Evolutionary conservation across 1,284 basidiomycete genomes (phyloP).

Genomic region (Naganishia albida): DNA sequence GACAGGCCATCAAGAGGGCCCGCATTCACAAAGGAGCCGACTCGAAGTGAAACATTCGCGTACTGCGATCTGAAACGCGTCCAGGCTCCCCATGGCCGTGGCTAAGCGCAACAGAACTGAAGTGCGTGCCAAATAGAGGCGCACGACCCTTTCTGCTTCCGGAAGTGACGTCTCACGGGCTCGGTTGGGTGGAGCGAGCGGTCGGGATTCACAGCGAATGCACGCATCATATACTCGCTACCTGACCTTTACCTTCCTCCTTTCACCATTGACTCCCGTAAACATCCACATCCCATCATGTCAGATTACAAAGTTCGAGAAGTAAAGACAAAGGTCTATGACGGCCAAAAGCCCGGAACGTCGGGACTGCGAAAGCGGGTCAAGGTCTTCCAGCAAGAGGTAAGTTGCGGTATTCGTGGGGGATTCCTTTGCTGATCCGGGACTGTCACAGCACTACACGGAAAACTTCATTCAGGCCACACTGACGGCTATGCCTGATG

Average conservation of each 20-base stretch:
- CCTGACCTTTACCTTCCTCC: background rate
- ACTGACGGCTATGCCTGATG: constrained; percentile 77
- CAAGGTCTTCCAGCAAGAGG: constrained; percentile 87
- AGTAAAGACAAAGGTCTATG: constrained; percentile 34
- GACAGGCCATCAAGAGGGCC: background rate
- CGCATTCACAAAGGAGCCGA: too few species aligned
- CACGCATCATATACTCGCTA: too few species aligned
- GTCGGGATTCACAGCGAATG: background rate
- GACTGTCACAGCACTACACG: constrained; percentile 77
- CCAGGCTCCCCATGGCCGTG: background rate
- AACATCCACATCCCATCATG: constrained; percentile 3
- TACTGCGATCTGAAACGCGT: constrained; percentile 7
- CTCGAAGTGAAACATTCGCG: too few species aligned
- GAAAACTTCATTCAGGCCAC: constrained; percentile 98
- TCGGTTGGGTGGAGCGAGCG: background rate
- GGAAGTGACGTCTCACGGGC: background rate
- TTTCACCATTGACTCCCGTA: background rate
- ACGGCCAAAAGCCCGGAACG: constrained; percentile 89
- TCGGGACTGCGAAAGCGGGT: constrained; percentile 94
- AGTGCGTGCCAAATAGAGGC: background rate
- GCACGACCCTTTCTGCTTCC: constrained; percentile 5
- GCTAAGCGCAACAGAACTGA: background rate
- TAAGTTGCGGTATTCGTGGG: constrained; percentile 46
- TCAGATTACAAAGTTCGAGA: constrained; percentile 30
- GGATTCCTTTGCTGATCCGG: too few species aligned